These are phyloP conservation scores for Angomonas ambiguus DNA, from an alignment of 208 protist genomes.

Conservation along the genomic window DNA sequence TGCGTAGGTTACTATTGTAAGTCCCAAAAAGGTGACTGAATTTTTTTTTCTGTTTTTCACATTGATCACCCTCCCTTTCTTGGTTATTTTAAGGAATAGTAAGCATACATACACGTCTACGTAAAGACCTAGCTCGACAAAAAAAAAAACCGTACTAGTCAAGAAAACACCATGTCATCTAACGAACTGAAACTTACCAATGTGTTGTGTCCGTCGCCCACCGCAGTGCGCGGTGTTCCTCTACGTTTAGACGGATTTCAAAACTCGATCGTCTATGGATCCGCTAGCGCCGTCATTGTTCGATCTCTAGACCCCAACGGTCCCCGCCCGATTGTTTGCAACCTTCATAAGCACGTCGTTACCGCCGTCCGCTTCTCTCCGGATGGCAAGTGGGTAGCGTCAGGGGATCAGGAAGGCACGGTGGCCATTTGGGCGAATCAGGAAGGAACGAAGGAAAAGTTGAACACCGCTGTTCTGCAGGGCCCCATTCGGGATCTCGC, in stretches of 20 bases:
- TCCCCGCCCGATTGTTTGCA: slow-evolving; percentile 13
- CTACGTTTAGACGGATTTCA: slow-evolving; percentile 18
- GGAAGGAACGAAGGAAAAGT: slow-evolving; percentile 23
- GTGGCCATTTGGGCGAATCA: slow-evolving; percentile 38
- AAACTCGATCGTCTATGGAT: slow-evolving; percentile 34
- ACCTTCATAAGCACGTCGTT: slow-evolving; percentile 28
- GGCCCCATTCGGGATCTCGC: slow-evolving; percentile 48
- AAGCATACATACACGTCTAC: no score
- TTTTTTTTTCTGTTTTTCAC: background rate
- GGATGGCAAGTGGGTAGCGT: slow-evolving; percentile 33
- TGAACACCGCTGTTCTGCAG: slow-evolving; percentile 26
- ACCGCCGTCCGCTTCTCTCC: slow-evolving; percentile 43
- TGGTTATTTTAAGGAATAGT: background rate
- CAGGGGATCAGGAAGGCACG: slow-evolving; percentile 48
- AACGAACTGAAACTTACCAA: slow-evolving; percentile 18
- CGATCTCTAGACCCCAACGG: background rate
- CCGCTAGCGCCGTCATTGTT: slow-evolving; percentile 33
- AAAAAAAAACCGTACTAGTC: no score
- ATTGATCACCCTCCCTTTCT: background rate
- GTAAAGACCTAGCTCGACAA: no score
- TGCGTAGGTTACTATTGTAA: no score
- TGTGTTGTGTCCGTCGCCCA: slow-evolving; percentile 28
- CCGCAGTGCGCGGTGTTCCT: slow-evolving; percentile 28
- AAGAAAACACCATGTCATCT: slow-evolving; percentile 28
- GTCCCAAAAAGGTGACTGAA: no score